Evolutionary conservation across 179 eudicot species (phyloP), one percentile per base, ranked within the genome.

Genomic region (Vitellaria paradoxa): DNA sequence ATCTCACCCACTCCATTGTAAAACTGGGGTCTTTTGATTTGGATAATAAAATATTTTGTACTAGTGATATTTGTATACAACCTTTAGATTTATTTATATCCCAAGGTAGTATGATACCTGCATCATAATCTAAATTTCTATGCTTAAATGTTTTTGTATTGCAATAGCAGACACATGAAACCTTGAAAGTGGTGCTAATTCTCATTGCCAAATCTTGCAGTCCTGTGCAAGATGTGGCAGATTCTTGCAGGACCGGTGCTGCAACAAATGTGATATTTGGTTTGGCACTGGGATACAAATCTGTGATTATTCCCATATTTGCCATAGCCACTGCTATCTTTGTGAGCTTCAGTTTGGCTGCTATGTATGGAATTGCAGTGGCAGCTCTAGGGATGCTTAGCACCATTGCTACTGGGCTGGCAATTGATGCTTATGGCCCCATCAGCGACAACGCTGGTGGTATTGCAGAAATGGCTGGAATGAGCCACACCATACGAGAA

Each of bases 401-500:
- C 37, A 30, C 37, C 37, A 30, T 30, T 40, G 86, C 90, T 17
- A 87, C 90, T 21, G 88, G 90, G 13, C 75, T 87, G 46, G 90
- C 88, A 24, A 87, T 87, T 56, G 90, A 87, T 87, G 90, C 88
- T 18, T 87, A 85, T 81, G 90, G 90, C 21, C 90, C 90, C 46
- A 87, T 87, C 23, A 85, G 88, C 62, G 90, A 87, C 72, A 87
- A 87, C 82, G 89, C 87, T 30, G 37, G 37, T 30, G 37, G 37
- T 30, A 30, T 30, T 30, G 37, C 37, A 30, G 37, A 30, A 30
- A 87, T 87, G 90, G 88, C 90, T 8, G 90, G 90, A 68, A 87
- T 87, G 90, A 87, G 88, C 79, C 86, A 85, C 80, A 81, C 50
- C 14, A 83, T 87, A 47, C 82, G 90, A 61, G 88, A 87, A 68